Conservation (phyloP, 257 asterid species). For the Fraxinus cuspidata region DNA sequence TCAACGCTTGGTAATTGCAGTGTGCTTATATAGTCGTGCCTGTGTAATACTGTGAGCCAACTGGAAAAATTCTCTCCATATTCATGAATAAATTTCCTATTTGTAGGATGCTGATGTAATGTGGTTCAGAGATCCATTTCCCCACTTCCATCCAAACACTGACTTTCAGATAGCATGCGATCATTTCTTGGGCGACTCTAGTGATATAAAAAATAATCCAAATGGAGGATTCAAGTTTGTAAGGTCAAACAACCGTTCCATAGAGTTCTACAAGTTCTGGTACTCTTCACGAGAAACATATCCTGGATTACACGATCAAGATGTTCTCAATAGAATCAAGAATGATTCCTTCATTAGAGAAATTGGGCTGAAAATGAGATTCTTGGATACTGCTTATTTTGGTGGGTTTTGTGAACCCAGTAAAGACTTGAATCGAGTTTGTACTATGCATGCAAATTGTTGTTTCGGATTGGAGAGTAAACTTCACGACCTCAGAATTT, state of each 20-base stretch:
- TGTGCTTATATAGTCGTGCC: not conserved
- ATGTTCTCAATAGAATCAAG: slow-evolving; percentile 20
- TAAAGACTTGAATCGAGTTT: slow-evolving; percentile 2
- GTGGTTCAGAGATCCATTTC: slow-evolving; percentile 26
- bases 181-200: not conserved
- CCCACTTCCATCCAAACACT: slow-evolving; percentile 6
- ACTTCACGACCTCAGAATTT: slow-evolving; percentile 16
- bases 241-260: slow-evolving; percentile 12
- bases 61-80: not conserved
- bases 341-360: slow-evolving; percentile 3
- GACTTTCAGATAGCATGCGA: slow-evolving; percentile 26
- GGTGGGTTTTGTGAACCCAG: slow-evolving; percentile 25
- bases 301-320: slow-evolving; percentile 13
- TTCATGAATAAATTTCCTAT: not conserved
- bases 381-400: slow-evolving; percentile 20
- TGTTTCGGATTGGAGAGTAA: slow-evolving; percentile 21
- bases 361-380: slow-evolving; percentile 14
- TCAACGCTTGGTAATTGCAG: not conserved
- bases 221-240: slow-evolving; percentile 24
- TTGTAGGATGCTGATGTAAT: slow-evolving; percentile 22
- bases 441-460: slow-evolving; percentile 25
- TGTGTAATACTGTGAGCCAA: not conserved
- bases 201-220: not conserved
- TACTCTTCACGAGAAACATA: not conserved
- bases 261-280: slow-evolving; percentile 22